Evolutionary conservation across 163 green algal genomes (phyloP), one percentile per base, ranked within the genome.

Genomic region (Prototheca wickerhamii): DNA sequence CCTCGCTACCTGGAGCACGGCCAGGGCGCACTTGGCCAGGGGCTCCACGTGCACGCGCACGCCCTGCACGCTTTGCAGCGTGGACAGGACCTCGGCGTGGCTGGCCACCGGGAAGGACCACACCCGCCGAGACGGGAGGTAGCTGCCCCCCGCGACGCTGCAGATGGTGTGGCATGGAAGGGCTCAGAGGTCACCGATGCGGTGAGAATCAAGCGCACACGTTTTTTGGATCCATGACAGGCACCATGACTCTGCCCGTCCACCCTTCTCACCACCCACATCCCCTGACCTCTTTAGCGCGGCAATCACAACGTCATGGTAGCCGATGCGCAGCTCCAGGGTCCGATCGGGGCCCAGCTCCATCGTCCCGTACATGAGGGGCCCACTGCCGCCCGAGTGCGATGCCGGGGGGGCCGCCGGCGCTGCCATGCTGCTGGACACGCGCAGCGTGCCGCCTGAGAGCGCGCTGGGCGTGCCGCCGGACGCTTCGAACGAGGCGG

Each of bases 311-410:
- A 20, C 53, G 10, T 65, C 62, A 7, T 67, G 55, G 53, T 61
- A 57, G 4, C 68, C 68, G 26, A 65, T 52, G 20, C 64, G 60
- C 12, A 79, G 33, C 52, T 71, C 26, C 1, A 79, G 43, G 49
- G 40, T 57, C n/a, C 68, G 43, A 4, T 65, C 52, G 40, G 53
- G 52, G 15, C 64, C 67, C 29, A 67, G 60, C 49, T 72, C 59
- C 43, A 76, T 31, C 0, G 17, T 60, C 12, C 33, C 49, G 29
- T 61, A 58, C 44, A 71, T 54, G 33, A 65, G 32, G 3, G 64
- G 64, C 3, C 49, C 49, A 57, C 57, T 35, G 57, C 8, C 33
- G 20, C 29, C 32, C 15, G 32, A 23, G 40, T n/a, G 49, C 49
- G 10, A 8, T 35, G 23, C 52, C 20, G 23, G 28, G 26, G 20